Conservation (phyloP, 2,329 filamentous ascomycete genomes). For the Gnomoniopsis smithogilvyi region DNA sequence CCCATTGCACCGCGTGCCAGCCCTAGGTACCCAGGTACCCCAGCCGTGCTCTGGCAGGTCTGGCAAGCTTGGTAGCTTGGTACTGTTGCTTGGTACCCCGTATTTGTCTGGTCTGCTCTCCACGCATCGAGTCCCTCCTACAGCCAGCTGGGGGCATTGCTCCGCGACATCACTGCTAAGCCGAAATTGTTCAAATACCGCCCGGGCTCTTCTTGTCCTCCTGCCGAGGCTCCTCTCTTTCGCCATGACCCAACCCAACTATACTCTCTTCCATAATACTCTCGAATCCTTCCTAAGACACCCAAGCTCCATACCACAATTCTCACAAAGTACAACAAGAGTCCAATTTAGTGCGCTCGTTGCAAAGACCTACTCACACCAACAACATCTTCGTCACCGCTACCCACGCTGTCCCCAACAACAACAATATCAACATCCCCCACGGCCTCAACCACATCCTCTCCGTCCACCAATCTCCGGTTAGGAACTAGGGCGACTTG, state of each 20-base stretch:
- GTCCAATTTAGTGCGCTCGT: not conserved
- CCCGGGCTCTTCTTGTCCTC: conserved; percentile 9
- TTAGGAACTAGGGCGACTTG: conserved; percentile 16
- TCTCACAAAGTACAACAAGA: not conserved
- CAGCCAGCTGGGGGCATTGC: too few relatives aligned
- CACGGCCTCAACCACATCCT: not conserved
- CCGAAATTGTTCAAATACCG: conserved; percentile 14
- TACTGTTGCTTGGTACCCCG: too few relatives aligned
- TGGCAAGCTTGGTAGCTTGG: too few relatives aligned
- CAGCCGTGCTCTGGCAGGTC: too few relatives aligned
- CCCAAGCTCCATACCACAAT: not conserved
- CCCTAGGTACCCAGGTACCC: too few relatives aligned
- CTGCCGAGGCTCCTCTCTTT: not conserved
- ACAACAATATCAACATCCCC: not conserved
- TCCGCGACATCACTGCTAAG: not conserved
- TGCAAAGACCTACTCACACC: not conserved
- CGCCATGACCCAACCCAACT: not conserved
- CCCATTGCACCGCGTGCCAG: too few relatives aligned
- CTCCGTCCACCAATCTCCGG: not conserved
- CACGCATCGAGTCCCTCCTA: too few relatives aligned
- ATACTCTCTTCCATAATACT: not conserved
- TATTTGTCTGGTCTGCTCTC: too few relatives aligned
- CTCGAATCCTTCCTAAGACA: not conserved
- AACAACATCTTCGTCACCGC: not conserved
- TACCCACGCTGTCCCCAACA: not conserved